Percentiles rank a stretch among this genome's conserved stretches.
phyloP scores from a whole-genome alignment of 352 stramenopile species.

The Albugo candida region DNA sequence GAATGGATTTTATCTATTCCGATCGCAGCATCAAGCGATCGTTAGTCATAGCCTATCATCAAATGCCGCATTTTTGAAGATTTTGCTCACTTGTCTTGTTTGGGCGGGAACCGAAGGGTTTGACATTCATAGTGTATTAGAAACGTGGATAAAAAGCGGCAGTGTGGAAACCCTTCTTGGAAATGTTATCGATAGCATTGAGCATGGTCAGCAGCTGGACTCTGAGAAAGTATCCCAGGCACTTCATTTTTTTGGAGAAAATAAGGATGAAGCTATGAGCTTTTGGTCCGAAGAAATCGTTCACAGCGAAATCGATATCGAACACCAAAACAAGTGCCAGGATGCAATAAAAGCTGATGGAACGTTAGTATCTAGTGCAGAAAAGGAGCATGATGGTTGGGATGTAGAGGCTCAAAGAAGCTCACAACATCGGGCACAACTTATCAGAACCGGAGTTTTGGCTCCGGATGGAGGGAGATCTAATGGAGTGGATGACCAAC shows the following conservation, averaged over 20 bases:
- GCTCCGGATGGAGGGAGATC: no score
- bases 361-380: no score
- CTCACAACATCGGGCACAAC: no score
- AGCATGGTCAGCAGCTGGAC: slow-evolving; percentile 30
- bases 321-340: no score
- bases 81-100: slow-evolving; percentile 26
- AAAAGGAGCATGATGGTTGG: no score
- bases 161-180: slow-evolving; percentile 36
- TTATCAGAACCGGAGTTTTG: no score
- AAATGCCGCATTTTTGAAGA: slow-evolving; percentile 45
- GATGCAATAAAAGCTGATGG: no score
- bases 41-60: slow-evolving; percentile 26
- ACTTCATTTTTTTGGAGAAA: slow-evolving; percentile 43
- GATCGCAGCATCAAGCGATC: slow-evolving; percentile 59
- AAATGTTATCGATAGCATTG: slow-evolving; percentile 45
- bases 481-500: no score
- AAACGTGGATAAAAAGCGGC: slow-evolving; percentile 35
- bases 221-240: slow-evolving; percentile 23
- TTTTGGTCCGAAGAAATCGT: neutral
- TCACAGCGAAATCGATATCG: no score
- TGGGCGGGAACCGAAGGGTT: slow-evolving; percentile 58
- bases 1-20: slow-evolving; percentile 33
- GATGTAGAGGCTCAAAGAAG: no score
- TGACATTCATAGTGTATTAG: slow-evolving; percentile 43
- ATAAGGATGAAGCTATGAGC: slow-evolving; percentile 1